Evolutionary conservation across 1,284 basidiomycete genomes (phyloP), one percentile per base, ranked within the genome.

Genomic region (Vanrija sp.): DNA sequence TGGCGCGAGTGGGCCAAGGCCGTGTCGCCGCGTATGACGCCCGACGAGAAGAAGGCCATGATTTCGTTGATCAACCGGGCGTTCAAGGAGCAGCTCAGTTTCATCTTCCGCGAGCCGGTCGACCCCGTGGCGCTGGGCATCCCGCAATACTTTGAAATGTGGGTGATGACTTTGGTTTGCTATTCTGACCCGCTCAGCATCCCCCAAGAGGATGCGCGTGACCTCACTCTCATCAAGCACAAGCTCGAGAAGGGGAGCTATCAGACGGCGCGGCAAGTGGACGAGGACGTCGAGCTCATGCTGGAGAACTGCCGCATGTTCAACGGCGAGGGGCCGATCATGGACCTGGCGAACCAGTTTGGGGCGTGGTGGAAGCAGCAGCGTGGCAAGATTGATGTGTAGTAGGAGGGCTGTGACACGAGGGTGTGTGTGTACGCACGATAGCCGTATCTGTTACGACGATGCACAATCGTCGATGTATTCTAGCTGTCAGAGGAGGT

Each of bases 1-100:
- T 87, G 85, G 77, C 86, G 84, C 66, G 93, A 98, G 72, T 98
- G 95, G 93, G 73, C 82, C 31, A 90, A 88, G 71, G 81, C 80
- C 0, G 81, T 81, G 65, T 87, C 89, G 63, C 84, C 79, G 63
- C 89, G 85, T 68, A 79, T 98, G 44, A 81, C 85, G 0, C 85
- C 83, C 72, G 79, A 82, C 45, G 93, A 96, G 74, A 94, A 92
- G 76, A 84, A 89, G 47, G 83, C 85, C 44, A 75, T 98, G 53
- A 83, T 85, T 62, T 80, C 82, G 6, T 69, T 94, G 47, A 76
- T 97, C 76, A 86, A 83, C 46, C 82, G 82, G 39, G 72, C 95
- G 31, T 79, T 83, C 48, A 84, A 85, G 63, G 88, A 92, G 58
- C 80, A 81, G 45, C 87, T 86, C 35, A 85, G 84, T 14, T 85